Percentiles rank a stretch among this genome's conserved stretches.
These are phyloP conservation scores for Durusdinium trenchii DNA, from an alignment of 73 alveolate species.

Conservation along the genomic window DNA sequence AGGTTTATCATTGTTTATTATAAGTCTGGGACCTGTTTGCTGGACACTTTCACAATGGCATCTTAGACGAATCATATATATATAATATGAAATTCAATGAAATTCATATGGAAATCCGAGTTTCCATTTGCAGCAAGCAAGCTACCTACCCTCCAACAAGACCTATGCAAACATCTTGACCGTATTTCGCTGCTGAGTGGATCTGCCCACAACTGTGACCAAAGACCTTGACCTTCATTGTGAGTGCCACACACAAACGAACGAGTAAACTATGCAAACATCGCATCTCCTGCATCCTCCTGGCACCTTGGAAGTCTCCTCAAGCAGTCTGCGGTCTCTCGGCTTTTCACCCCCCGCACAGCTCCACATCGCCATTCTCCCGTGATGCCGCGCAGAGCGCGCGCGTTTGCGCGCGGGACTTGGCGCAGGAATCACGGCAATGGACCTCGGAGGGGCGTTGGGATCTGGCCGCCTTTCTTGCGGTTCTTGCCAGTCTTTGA, in stretches of 20 bases:
- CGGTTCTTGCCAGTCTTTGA: not conserved
- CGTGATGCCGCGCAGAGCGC: not conserved
- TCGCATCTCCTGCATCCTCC: not conserved
- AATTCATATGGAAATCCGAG: too few species aligned
- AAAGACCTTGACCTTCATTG: too few species aligned
- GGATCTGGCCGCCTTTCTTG: not conserved
- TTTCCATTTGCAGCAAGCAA: too few species aligned
- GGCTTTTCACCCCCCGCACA: not conserved
- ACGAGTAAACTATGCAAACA: not conserved
- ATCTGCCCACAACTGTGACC: not conserved
- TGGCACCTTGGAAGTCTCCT: not conserved
- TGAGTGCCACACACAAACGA: not conserved
- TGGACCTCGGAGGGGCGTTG: not conserved
- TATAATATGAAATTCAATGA: too few species aligned
- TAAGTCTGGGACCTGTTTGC: too few species aligned
- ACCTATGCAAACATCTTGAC: not conserved
- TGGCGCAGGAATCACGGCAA: conserved; percentile 5
- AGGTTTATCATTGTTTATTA: too few species aligned
- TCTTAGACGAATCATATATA: too few species aligned
- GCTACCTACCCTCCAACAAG: not conserved
- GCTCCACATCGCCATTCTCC: not conserved
- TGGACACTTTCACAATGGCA: too few species aligned
- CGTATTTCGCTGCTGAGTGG: not conserved
- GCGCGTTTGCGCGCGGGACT: too few species aligned
- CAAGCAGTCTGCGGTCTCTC: not conserved